Percentiles rank a stretch among this genome's conserved stretches.
These are phyloP conservation scores for Coemansia sp. DNA, from an alignment of 192 early-diverging fungal genomes.

Conservation along the genomic window DNA sequence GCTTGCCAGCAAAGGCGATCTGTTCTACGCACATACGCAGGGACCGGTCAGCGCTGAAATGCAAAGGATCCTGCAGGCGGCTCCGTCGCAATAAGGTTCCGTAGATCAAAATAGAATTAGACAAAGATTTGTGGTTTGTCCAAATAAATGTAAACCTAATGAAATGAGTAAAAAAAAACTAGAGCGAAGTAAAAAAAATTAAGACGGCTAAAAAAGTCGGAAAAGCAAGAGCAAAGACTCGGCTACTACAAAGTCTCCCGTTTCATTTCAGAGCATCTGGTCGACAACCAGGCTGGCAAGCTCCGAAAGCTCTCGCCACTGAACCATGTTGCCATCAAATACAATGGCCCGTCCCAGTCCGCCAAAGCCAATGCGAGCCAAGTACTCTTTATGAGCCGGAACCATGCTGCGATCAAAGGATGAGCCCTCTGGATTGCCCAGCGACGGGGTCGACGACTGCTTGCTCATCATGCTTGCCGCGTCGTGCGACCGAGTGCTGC, in stretches of 20 bases:
- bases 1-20: constrained; percentile 27
- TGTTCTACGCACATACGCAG: constrained; percentile 41
- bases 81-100: constrained; percentile 17
- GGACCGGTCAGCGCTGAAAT: constrained; percentile 22
- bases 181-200: constrained; percentile 6
- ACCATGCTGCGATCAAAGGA: constrained; percentile 50
- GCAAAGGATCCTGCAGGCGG: constrained; percentile 24
- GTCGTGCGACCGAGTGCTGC: constrained; percentile 34
- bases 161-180: background rate
- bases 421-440: constrained; percentile 16
- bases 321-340: constrained; percentile 35
- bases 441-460: constrained; percentile 42
- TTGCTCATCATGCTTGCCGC: constrained; percentile 48
- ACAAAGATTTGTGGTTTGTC: no score
- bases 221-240: constrained; percentile 19
- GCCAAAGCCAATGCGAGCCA: constrained; percentile 45
- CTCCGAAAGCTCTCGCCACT: constrained; percentile 51
- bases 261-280: constrained; percentile 43
- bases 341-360: constrained; percentile 42
- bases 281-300: constrained; percentile 56
- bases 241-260: no score
- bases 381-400: constrained; percentile 46
- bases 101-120: no score
- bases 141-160: constrained; percentile 6
- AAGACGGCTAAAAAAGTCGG: background rate